Base-by-base conservation (phyloP, 1,284 basidiomycete species). In the Puccinia novopanici region DNA sequence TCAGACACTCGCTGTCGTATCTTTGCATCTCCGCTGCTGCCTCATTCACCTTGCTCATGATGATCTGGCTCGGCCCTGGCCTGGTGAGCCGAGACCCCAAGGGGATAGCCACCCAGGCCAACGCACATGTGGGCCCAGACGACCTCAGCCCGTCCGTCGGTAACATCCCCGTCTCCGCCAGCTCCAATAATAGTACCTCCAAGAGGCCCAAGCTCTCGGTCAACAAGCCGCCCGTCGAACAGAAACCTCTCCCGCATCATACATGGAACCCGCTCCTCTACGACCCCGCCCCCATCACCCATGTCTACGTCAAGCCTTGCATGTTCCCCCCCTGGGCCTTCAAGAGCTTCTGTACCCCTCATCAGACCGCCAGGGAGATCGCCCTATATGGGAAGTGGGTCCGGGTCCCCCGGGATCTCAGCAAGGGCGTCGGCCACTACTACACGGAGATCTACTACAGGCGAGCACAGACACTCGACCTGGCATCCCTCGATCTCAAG, bases 311-410 rank as follows among this genome's bases (percentile, higher is more conserved):
- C 54, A 71, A 79, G 34, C 42, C 77, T 6, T 79, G 77, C 45
- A 79, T 79, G 77, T 79, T 79, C 57, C 77, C 77, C 40, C 77
- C 77, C 9, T 79, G 77, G 77, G 68, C 68, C 8, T 79, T 79
- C 48, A 40, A 37, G 3, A 19, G 55, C n/a, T 63, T 79, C 42
- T 79, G 77, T 40, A 55, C 65, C 19, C 77, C 77, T 10, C 30
- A 40, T 8, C 30, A 79, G 54, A 71, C 77, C 22, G 68, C 77
- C 52, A 79, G 42, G 22, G 77, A 79, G 27, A 79, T 59, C 34
- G 68, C 77, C 12, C 45, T 79, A 27, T 72, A 79, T 67, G 77
- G 77, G 9, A 72, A 24, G 40, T 79, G 77, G 77, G 68, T 79
- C 13, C 50, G 77, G 5, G 77, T 79, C n/a, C 77, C 77, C 12